These are phyloP conservation scores for Ploettnerulaceae sp. DNA, from an alignment of 2,329 filamentous ascomycete species.

Conservation along the genomic window DNA sequence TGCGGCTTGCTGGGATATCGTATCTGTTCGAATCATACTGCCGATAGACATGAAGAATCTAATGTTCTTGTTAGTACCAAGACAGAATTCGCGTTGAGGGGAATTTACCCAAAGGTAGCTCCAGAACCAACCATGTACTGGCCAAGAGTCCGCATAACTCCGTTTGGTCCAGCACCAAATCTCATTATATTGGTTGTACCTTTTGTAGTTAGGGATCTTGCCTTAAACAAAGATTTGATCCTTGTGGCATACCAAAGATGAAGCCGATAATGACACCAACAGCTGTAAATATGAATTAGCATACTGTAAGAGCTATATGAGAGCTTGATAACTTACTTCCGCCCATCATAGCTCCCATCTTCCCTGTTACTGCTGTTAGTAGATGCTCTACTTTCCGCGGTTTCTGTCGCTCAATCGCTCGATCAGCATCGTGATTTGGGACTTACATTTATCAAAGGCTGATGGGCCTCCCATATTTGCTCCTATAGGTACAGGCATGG, in stretches of 20 bases:
- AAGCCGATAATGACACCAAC: constrained; percentile 96
- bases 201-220: constrained; percentile 35
- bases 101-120: constrained; percentile 83
- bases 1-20: constrained; percentile 63
- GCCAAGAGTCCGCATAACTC: constrained; percentile 87
- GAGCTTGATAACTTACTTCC: constrained; percentile 64
- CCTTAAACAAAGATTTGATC: not conserved
- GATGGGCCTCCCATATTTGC: constrained; percentile 53
- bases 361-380: constrained; percentile 54
- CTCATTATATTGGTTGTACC: constrained; percentile 92
- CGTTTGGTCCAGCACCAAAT: constrained; percentile 88
- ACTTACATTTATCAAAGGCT: constrained; percentile 67
- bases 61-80: constrained; percentile 2
- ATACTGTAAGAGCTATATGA: not conserved
- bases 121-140: constrained; percentile 97
- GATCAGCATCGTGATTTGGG: too few relatives aligned
- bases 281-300: constrained; percentile 48
- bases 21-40: constrained; percentile 90
- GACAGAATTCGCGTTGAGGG: not conserved
- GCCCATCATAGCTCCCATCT: constrained; percentile 99
- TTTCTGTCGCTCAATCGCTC: too few relatives aligned
- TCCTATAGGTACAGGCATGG: constrained; percentile 45
- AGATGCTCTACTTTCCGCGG: constrained; percentile 33
- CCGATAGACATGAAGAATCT: constrained; percentile 99
- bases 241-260: constrained; percentile 70